phyloP scores from a whole-genome alignment of 2,329 filamentous ascomycete genomes.

The Penicillium sp. region DNA sequence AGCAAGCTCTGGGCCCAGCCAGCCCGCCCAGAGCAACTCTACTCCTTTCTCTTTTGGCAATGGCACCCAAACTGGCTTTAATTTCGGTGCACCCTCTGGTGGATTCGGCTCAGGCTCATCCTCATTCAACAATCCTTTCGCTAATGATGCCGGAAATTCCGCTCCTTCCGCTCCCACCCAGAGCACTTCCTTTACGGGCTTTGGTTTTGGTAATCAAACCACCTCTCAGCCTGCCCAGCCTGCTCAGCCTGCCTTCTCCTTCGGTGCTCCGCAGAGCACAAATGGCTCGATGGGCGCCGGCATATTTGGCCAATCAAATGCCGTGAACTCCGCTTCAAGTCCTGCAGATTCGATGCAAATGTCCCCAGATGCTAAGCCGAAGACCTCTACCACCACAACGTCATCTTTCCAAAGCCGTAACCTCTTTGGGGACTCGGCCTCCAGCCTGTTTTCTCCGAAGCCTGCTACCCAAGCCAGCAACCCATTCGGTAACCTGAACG shows the following conservation, averaged over 20 bases:
- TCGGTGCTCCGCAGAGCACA: conserved; percentile 17
- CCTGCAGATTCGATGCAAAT: conserved; percentile 29
- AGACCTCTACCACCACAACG: conserved; percentile 1
- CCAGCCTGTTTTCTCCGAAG: conserved; percentile 11
- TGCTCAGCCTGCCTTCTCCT: conserved; percentile 15
- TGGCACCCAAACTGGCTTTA: conserved; percentile 15
- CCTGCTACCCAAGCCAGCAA: conserved; percentile 11
- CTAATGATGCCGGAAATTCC: conserved; percentile 16
- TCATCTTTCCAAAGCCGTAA: conserved; percentile 14
- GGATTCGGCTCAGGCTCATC: conserved; percentile 3
- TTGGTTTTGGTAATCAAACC: conserved; percentile 11
- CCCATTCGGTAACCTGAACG: conserved; percentile 12
- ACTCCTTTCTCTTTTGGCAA: conserved; percentile 24
- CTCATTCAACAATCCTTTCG: conserved; percentile 25
- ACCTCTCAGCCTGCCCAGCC: conserved; percentile 2
- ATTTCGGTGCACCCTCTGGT: conserved; percentile 7
- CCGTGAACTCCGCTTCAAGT: conserved; percentile 8
- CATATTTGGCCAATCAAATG: conserved; percentile 21
- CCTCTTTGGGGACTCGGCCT: conserved; percentile 17
- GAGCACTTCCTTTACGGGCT: conserved; percentile 14
- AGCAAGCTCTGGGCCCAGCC: conserved; percentile 14
- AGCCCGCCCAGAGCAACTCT: conserved; percentile 16
- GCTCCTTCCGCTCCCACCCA: conserved; percentile 12
- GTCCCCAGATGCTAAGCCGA: conserved; percentile 26
- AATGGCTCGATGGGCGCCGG: conserved; percentile 3